Evolutionary conservation across 768 basidiomycete genomes (phyloP).

Genomic region (Gymnopilus junonius): DNA sequence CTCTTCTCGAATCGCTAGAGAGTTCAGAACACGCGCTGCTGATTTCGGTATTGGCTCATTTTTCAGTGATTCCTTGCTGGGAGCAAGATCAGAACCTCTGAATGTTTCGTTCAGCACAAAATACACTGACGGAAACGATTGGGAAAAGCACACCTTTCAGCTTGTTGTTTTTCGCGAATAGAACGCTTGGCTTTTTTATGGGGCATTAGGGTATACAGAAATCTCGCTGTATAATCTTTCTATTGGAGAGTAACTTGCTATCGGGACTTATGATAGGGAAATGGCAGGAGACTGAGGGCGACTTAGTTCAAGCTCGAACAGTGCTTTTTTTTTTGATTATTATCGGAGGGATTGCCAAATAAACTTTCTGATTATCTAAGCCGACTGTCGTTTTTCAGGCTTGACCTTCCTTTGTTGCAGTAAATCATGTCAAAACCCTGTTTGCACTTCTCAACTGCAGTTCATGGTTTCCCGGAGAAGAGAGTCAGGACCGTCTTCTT

Average conservation of each 20-base stretch:
- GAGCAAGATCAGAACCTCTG: slow-evolving; percentile 58
- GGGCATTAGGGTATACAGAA: slow-evolving; percentile 47
- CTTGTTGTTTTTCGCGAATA: slow-evolving; percentile 45
- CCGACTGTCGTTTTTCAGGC: too few species aligned
- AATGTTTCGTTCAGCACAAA: neutral
- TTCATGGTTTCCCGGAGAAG: too few species aligned
- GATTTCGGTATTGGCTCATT: slow-evolving; percentile 75
- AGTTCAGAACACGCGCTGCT: slow-evolving; percentile 65
- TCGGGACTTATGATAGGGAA: neutral
- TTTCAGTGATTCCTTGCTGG: slow-evolving; percentile 42
- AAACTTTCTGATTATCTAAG: too few species aligned
- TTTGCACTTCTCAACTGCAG: too few species aligned
- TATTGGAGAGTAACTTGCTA: neutral
- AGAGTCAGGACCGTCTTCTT: too few species aligned
- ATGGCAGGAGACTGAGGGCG: neutral
- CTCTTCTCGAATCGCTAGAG: slow-evolving; percentile 58
- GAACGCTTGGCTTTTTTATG: slow-evolving; percentile 67
- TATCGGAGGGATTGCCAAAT: too few species aligned
- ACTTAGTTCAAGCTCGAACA: too few species aligned
- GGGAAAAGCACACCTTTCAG: slow-evolving; percentile 31
- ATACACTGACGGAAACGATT: neutral
- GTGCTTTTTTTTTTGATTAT: too few species aligned
- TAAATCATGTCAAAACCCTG: too few species aligned
- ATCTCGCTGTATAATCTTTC: neutral
- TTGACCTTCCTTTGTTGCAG: too few species aligned